phyloP scores from a whole-genome alignment of 495 filamentous ascomycete species.

The Xylaria curta region DNA sequence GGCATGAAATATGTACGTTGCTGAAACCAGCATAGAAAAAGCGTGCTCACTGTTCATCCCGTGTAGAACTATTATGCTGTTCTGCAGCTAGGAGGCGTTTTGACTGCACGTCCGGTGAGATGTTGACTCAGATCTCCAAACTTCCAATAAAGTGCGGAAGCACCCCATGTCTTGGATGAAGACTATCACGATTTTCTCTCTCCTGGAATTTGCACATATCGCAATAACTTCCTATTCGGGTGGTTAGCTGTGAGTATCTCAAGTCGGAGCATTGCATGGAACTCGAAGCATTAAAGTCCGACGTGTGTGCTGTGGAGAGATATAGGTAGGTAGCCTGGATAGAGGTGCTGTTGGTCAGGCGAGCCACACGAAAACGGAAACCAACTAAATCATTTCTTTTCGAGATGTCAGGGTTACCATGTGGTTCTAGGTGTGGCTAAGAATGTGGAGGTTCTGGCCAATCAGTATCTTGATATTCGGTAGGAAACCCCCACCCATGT shows the following conservation, averaged over 20 bases:
- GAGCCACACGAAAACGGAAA: slow-evolving; percentile 15
- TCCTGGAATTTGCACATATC: not conserved
- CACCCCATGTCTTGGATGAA: not conserved
- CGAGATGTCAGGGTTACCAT: slow-evolving; percentile 9
- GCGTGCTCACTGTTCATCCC: not conserved
- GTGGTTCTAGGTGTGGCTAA: slow-evolving; percentile 17
- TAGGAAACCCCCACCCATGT: not conserved
- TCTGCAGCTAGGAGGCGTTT: not conserved
- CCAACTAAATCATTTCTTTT: not conserved
- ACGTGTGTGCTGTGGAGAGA: not conserved
- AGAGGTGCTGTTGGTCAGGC: slow-evolving; percentile 2
- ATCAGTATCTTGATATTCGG: not conserved
- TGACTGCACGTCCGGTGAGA: not conserved
- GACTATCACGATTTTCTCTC: not conserved
- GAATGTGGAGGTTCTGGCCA: not conserved
- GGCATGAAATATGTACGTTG: slow-evolving; percentile 7
- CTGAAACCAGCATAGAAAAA: not conserved
- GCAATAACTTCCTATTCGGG: not conserved
- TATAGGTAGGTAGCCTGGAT: not conserved
- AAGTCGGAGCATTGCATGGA: not conserved
- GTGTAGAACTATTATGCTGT: not conserved
- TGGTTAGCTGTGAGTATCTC: not conserved
- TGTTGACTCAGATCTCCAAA: not conserved
- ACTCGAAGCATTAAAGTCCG: not conserved
- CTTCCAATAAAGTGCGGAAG: not conserved